Evolutionary conservation across 2,329 filamentous ascomycete genomes (phyloP), one percentile per base, ranked within the genome.

Genomic region (Bipolaris gigantea): DNA sequence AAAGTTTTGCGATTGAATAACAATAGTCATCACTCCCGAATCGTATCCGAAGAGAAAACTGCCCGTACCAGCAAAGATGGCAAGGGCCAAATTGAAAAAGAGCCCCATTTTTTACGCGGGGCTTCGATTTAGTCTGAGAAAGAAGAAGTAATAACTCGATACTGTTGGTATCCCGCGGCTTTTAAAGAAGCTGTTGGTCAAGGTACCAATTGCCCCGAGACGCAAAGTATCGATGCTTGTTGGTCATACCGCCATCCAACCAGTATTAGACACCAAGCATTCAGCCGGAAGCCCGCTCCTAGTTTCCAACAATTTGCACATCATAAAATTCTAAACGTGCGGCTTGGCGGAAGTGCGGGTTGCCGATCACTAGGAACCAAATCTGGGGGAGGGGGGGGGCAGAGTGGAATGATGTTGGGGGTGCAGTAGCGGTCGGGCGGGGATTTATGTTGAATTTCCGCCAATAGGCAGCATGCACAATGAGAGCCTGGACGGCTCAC

Each of bases 1-100:
- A 68, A 87, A 87, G 61, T 83, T 75, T 25, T 77, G 75, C 9
- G 79, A 81, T n/a, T 78, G 76, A 49, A 85, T 83, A 55, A 84
- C 83, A 66, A 83, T 77, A 0, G 73, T 73, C 73, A 76, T 76
- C 13, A 76, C 72, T 61, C 69, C 71, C 33, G 63, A 66, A 57
- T 75, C 63, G 66, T 79, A 72, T 32, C 45, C 55, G 36, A 59
- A 60, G 25, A 60, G 50, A 52, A 77, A 77, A 27, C 72, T 76
- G 46, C 76, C 77, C 7, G 76, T 78, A 21, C 69, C 74, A 40
- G 75, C 76, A 45, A 78, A 79, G n/a, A 74, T 53, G 19, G 76
- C 75, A 30, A 79, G 67, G 9, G 65, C 65, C 46, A 78, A 60
- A 52, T 77, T 79, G 67, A 77, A 79, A 41, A 72, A 40, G 50